Evolutionary conservation across 129 eudicot genomes (phyloP).

Genomic region (sunflower (Helianthus annuus)): DNA sequence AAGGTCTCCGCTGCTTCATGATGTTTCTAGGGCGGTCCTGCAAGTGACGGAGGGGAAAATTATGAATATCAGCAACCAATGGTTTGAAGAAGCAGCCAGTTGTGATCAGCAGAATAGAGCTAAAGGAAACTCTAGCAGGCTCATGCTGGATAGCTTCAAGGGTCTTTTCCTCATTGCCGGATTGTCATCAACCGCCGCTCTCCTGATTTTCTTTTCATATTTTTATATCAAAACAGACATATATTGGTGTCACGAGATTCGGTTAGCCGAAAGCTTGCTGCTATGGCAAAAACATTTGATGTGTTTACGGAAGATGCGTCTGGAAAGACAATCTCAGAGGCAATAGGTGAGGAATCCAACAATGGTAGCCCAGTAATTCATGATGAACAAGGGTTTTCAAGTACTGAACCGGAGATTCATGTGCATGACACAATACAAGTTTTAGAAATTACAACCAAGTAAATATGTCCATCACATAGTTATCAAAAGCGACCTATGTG

Average conservation of each 20-base stretch:
- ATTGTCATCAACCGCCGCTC: slow-evolving; percentile 44
- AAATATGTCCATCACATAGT: not conserved
- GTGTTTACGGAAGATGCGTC: slow-evolving; percentile 27
- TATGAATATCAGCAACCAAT: slow-evolving; percentile 25
- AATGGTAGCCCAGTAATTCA: slow-evolving; percentile 37
- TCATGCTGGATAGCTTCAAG: slow-evolving; percentile 56
- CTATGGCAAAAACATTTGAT: slow-evolving; percentile 38
- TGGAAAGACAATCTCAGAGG: slow-evolving; percentile 13
- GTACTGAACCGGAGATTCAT: slow-evolving; percentile 44
- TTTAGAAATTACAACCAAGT: not conserved
- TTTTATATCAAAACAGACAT: slow-evolving; percentile 44
- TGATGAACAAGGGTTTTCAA: slow-evolving; percentile 39
- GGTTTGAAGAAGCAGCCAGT: slow-evolving; percentile 37
- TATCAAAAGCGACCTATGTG: too few species aligned
- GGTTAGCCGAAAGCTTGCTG: slow-evolving; percentile 34
- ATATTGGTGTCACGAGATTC: slow-evolving; percentile 37
- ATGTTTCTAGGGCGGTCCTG: slow-evolving; percentile 50
- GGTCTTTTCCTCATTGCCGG: slow-evolving; percentile 61
- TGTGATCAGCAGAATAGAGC: slow-evolving; percentile 31
- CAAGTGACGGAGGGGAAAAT: slow-evolving; percentile 44
- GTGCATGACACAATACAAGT: slow-evolving; percentile 19
- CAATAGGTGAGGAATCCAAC: slow-evolving; percentile 12
- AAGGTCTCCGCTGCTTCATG: slow-evolving; percentile 54
- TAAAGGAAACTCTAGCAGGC: slow-evolving; percentile 38
- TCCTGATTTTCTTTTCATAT: slow-evolving; percentile 36